Percentiles rank a stretch among this genome's conserved stretches.
Conservation (phyloP, 768 basidiomycete genomes). For the Leccinellum luteum region DNA sequence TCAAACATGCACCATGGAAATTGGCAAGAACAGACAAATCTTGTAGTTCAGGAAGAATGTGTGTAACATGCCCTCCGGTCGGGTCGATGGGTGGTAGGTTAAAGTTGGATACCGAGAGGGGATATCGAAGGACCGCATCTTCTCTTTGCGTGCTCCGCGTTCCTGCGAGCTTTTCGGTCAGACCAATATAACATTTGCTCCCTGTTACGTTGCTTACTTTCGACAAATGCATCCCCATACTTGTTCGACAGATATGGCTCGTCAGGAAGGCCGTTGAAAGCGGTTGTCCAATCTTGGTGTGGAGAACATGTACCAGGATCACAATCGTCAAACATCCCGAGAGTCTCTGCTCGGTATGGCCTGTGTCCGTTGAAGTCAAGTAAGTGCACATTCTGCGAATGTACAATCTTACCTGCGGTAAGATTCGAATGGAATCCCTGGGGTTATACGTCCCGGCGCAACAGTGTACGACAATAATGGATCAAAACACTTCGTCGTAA, state of each 20-base stretch:
- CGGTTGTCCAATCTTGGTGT: not conserved
- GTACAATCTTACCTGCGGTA: not conserved
- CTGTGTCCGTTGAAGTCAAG: not conserved
- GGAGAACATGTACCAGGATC: not conserved
- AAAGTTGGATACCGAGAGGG: no score
- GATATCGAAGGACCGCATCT: not conserved
- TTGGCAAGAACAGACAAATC: not conserved
- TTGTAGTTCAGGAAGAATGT: not conserved
- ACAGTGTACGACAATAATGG: not conserved
- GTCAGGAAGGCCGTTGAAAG: not conserved
- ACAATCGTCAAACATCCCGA: not conserved
- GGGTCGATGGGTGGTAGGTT: not conserved
- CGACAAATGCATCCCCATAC: not conserved
- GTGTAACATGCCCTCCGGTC: not conserved
- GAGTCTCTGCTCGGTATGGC: not conserved
- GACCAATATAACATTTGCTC: not conserved
- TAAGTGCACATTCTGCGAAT: not conserved
- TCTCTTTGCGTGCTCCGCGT: no score
- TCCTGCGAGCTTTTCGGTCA: conserved; percentile 4
- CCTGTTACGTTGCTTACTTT: conserved; percentile 6
- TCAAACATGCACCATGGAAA: not conserved
- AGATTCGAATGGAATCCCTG: not conserved
- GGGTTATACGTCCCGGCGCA: not conserved
- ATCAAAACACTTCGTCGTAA: no score
- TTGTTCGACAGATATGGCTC: not conserved